Base-by-base conservation (phyloP, 257 asterid species). In the Capsicum rhomboideum region DNA sequence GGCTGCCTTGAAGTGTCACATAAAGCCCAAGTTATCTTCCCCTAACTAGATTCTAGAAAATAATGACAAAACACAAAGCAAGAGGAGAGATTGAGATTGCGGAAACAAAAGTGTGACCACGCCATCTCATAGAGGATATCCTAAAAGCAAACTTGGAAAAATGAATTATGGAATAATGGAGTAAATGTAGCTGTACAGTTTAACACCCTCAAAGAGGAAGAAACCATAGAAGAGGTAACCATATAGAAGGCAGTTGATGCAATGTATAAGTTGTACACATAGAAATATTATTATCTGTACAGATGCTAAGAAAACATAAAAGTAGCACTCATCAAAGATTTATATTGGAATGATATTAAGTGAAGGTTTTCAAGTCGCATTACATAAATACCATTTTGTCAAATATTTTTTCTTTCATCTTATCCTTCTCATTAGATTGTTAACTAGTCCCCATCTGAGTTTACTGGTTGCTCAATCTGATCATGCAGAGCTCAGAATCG, bases 1-100 rank as follows among this genome's bases (percentile, higher is more conserved):
- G 97, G 95, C 90, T 91, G 97, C 88, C 98, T 91, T 40, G 97
- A 92, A 68, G 91, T 78, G 89, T 94, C 98, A 31, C 99, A 98
- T 14, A 97, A 88, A 82, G 97, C 97, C 99, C 99, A 94, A 75
- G 97, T 94, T 92, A 81, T 95, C 99, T 93, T 92, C 93, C 85
- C 86, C 91, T 53, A 95, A 88, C 97, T 95, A 90, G 90, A 89
- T 54, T 50, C 37, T 10, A 64, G 10, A 68, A 55, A 72, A 58
- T 10, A 21, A 46, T 10, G 52, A 46, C 13, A 23, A 16, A 71
- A 53, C 61, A 54, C 59, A 54, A 55, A 17, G 10, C 61, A 55
- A 17, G 61, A 55, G 61, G 23, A 53, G 58, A 18, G 61, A 55
- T 55, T 20, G 61, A 55, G 3, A 55, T 55, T 55, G 61, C 18